Base-by-base conservation (phyloP, 1,284 basidiomycete genomes). In the Pholiota adiposa region DNA sequence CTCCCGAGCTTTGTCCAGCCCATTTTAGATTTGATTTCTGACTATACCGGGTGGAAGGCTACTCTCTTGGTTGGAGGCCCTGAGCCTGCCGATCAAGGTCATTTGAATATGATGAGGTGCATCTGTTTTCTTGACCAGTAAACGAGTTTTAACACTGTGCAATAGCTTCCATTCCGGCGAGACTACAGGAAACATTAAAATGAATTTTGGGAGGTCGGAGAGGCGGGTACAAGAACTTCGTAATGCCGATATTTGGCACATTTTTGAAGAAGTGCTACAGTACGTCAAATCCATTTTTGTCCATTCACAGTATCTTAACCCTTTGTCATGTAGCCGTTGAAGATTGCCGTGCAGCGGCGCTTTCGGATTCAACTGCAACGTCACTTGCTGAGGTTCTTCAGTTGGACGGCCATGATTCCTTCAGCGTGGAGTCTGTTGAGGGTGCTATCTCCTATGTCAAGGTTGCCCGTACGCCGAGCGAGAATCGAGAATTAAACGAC, bases 261-360 rank as follows among this genome's bases (percentile, higher is more conserved):
- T 38, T 38, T n/a, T 4, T 38, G 36, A 38, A 31, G 11, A 31
- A 31, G 11, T 31, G 29, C 11, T 31, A 62, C 31, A 49, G 64
- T 64, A 60, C n/a, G n/a, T n/a, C n/a, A 38, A 60, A 62, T 58
- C 3, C 8, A 14, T 21, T 51, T n/a, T 8, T 40, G 38, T 40
- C n/a, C 3, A 40, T n/a, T 6, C 3, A 3, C 3, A n/a, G 3
- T n/a, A n/a, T 18, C 16, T 40, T n/a, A 40, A 14, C 38, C 2
- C 12, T n/a, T 40, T 3, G 14, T 8, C n/a, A 6, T 40, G 2
- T n/a, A 40, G 38, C 38, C 16, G n/a, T 40, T 18, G 38, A 40
- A 40, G 38, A 40, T 40, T 40, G 38, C 6, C 38, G 38, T 6
- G 38, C 38, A 40, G 38, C 38, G 2, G 38, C 38, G 1, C 5